A percentile compares a stretch with the other conserved stretches of the same genome.
These are phyloP conservation scores for Alternaria solani DNA, from an alignment of 2,329 filamentous ascomycete species.

Conservation along the genomic window DNA sequence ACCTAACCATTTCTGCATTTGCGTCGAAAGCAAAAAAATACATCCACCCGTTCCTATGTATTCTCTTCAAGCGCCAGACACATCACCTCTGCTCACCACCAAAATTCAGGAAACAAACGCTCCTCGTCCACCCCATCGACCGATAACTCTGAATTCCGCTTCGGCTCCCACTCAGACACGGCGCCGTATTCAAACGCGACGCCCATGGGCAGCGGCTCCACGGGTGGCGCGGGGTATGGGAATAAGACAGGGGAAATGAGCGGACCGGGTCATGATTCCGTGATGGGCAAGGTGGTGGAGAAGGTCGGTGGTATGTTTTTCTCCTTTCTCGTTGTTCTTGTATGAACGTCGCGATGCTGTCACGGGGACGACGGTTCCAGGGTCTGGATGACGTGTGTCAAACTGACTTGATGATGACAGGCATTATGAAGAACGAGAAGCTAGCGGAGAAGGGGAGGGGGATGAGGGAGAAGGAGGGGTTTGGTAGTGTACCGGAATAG, in stretches of 20 bases:
- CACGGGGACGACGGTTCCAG: too few relatives aligned
- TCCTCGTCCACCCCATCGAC: constrained; percentile 14
- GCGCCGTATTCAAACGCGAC: constrained; percentile 36
- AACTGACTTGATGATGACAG: too few relatives aligned
- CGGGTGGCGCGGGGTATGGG: constrained; percentile 50
- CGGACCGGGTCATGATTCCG: constrained; percentile 51
- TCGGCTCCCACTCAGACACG: constrained; percentile 31
- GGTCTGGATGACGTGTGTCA: too few relatives aligned
- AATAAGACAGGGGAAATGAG: constrained; percentile 49
- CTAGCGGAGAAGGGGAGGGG: constrained; percentile 60
- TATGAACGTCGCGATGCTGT: too few relatives aligned
- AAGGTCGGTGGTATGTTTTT: constrained; percentile 59
- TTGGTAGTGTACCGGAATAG: neutral
- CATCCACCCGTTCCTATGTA: too few relatives aligned
- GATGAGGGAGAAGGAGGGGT: constrained; percentile 56
- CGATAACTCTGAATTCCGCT: constrained; percentile 19
- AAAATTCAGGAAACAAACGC: constrained; percentile 47
- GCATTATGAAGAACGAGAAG: constrained; percentile 55
- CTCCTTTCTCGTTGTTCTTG: too few relatives aligned
- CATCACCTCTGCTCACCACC: neutral
- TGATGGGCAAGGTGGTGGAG: constrained; percentile 66
- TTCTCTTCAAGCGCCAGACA: neutral
- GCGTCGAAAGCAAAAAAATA: too few relatives aligned
- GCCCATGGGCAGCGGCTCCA: constrained; percentile 42
- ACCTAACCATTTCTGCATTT: neutral